A percentile compares a stretch with the other conserved stretches of the same genome.
phyloP scores from a whole-genome alignment of 2,329 filamentous ascomycete genomes.

The Blastomyces gilchristii region DNA sequence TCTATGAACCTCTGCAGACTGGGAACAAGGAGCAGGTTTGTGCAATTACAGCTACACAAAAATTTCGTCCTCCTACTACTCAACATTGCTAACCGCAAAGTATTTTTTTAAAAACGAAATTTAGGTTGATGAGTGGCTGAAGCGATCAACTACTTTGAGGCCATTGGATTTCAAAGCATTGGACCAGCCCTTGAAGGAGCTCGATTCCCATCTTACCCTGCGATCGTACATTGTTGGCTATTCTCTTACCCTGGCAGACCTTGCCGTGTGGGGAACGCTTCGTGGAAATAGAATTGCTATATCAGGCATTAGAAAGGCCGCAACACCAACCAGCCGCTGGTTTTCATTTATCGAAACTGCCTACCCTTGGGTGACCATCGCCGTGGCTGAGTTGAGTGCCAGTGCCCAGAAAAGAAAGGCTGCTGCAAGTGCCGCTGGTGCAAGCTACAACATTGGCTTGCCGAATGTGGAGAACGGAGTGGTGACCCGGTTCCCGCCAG shows the following conservation, averaged over 20 bases:
- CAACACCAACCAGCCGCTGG: constrained; percentile 16
- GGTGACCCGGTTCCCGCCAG: constrained; percentile 29
- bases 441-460: constrained; percentile 23
- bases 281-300: constrained; percentile 17
- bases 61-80: no score
- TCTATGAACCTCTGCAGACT: constrained; percentile 12
- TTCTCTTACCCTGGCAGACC: constrained; percentile 17
- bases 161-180: constrained; percentile 16
- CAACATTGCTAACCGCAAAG: neutral
- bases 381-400: constrained; percentile 15
- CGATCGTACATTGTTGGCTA: constrained; percentile 18
- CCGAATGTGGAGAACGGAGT: constrained; percentile 23
- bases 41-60: neutral
- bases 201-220: constrained; percentile 18
- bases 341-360: constrained; percentile 18
- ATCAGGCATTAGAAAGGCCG: constrained; percentile 11
- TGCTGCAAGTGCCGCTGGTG: constrained; percentile 18
- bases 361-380: constrained; percentile 18
- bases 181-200: constrained; percentile 18
- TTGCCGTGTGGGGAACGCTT: constrained; percentile 17
- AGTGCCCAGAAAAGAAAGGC: constrained; percentile 16
- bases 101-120: neutral
- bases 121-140: constrained; percentile 18
- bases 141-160: constrained; percentile 13
- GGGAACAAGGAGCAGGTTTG: constrained; percentile 16